Base-by-base conservation (phyloP, 345 rosid genomes). In the Rhizophora apiculata region DNA sequence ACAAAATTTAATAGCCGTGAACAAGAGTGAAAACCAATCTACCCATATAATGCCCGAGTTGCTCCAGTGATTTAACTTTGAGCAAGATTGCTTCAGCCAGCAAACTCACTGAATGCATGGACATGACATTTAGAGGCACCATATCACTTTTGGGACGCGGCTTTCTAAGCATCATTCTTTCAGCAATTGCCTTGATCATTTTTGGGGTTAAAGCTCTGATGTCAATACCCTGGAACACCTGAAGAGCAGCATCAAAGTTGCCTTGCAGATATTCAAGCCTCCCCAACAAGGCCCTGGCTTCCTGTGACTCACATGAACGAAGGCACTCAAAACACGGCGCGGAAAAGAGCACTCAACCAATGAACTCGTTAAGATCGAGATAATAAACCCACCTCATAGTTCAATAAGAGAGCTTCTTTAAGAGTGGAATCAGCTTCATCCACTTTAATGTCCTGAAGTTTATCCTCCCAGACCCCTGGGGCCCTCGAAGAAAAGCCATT, bases 341-440 rank as follows among this genome's bases (percentile, higher is more conserved):
- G 19, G 27, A 26, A 60, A 64, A 2, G 16, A n/a, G 5, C 43
- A 65, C 32, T 19, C 10, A 54, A 72, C 9, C 18, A 79, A 29
- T 0, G 29, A n/a, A 29, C 53, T 29, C 15, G 22, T 60, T n/a
- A 55, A 3, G 27, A 55, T 55, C 27, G 22, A 26, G 22, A 26
- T 13, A 16, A 72, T 54, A 24, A 68, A 74, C 68, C 46, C 68
- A 92, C 99, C 89, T 96, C 99, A 64, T 96, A 92, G 82, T 96
- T 96, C 73, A 96, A 82, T 59, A 97, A 96, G 69, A 92, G 98
- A 78, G 98, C 98, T 72, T 92, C 99, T 70, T 86, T 95, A 69
- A 95, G 83, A 73, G 97, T 87, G 30, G 98, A 92, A 83, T 95
- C 99, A 51, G 88, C 97, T 84, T 92, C 98, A 80, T 90, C 96